Conservation (phyloP, 2,329 filamentous ascomycete species). For the Beauveria scarabaeidicola region DNA sequence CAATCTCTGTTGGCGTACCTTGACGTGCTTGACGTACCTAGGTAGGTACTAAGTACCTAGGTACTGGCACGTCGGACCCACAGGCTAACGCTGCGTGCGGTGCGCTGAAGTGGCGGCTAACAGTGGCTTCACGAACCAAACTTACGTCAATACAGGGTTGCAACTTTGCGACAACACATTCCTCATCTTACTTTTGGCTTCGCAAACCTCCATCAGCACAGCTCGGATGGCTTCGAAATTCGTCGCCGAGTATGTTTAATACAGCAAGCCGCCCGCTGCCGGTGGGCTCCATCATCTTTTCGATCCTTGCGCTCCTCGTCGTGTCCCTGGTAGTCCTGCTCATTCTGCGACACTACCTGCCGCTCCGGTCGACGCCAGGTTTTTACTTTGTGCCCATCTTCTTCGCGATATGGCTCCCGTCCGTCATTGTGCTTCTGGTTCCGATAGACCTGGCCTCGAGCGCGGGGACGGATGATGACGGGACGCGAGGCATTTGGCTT, state of each 20-base stretch:
- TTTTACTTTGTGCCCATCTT: constrained; percentile 91
- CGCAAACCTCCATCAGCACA: background rate
- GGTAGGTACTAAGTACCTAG: too few relatives aligned
- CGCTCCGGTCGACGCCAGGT: constrained; percentile 79
- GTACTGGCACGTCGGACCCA: background rate
- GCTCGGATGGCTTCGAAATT: constrained; percentile 4
- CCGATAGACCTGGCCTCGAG: constrained; percentile 92
- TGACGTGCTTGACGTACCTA: too few relatives aligned
- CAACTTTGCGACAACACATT: constrained; percentile 3
- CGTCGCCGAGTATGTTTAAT: constrained; percentile 39
- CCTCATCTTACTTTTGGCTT: background rate
- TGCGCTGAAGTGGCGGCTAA: background rate
- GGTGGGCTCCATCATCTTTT: constrained; percentile 73
- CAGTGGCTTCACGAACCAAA: background rate
- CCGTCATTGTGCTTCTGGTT: constrained; percentile 82
- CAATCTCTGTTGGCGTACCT: too few relatives aligned
- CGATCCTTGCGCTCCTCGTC: constrained; percentile 59
- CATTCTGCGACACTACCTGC: constrained; percentile 81
- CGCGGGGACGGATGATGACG: constrained; percentile 61
- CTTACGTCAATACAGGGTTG: background rate
- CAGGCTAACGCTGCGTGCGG: background rate
- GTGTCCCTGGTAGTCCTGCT: constrained; percentile 73
- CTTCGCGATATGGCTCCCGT: constrained; percentile 87
- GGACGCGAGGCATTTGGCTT: constrained; percentile 77
- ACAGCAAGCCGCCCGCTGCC: constrained; percentile 48